Evolutionary conservation across 1,284 basidiomycete species (phyloP).

Genomic region (Sporisorium graminicola): DNA sequence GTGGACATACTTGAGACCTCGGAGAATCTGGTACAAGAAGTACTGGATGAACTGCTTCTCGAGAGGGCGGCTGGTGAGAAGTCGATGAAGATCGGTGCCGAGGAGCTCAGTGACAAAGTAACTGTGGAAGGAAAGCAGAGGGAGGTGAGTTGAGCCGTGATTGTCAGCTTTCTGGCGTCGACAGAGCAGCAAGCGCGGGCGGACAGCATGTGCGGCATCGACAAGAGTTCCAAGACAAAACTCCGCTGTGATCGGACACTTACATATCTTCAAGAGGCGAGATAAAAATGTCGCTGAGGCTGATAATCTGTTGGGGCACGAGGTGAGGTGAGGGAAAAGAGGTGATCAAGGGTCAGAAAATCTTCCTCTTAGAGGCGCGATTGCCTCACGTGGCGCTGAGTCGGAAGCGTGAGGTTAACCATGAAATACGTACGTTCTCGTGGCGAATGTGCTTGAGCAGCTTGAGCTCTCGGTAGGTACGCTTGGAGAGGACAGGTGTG

Average conservation of each 20-base stretch:
- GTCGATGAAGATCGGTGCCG: slow-evolving; percentile 95
- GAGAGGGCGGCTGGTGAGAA: slow-evolving; percentile 93
- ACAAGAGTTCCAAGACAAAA: background rate
- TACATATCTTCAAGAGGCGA: slow-evolving; percentile 88
- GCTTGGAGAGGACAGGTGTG: slow-evolving; percentile 96
- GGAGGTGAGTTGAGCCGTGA: background rate
- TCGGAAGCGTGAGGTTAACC: too few species aligned
- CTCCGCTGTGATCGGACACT: background rate
- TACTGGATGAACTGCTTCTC: slow-evolving; percentile 99
- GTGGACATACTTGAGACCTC: slow-evolving; percentile 98
- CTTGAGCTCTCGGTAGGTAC: slow-evolving; percentile 98
- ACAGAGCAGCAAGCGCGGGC: background rate
- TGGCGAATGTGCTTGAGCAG: slow-evolving; percentile 98
- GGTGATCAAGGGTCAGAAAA: background rate
- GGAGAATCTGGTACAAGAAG: slow-evolving; percentile 98
- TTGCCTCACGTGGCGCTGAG: background rate
- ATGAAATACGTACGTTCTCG: slow-evolving; percentile 77
- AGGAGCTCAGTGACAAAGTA: slow-evolving; percentile 99
- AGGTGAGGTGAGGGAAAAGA: background rate
- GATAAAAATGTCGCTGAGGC: slow-evolving; percentile 98
- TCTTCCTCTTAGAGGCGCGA: slow-evolving; percentile 74
- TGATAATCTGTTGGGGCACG: slow-evolving; percentile 83
- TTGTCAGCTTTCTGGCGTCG: background rate
- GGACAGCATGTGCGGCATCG: background rate
- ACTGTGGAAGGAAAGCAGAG: slow-evolving; percentile 71